phyloP scores from a whole-genome alignment of 2,329 filamentous ascomycete species.

The Xylaria sp. region DNA sequence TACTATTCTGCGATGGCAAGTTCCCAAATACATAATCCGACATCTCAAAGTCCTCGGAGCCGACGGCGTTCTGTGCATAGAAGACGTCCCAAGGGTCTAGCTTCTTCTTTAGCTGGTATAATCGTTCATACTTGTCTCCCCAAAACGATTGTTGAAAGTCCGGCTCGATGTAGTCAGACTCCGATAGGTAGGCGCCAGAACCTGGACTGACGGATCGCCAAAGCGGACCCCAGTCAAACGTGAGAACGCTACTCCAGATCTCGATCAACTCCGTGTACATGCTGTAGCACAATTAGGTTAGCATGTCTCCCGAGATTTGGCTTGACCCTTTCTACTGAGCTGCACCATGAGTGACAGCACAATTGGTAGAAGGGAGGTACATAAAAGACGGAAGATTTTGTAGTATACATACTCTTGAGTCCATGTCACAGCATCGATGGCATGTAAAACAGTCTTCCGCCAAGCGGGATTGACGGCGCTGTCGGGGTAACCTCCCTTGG shows the following conservation, averaged over 20 bases:
- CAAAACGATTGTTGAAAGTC: constrained; percentile 52
- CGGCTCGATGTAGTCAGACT: constrained; percentile 52
- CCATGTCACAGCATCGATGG: constrained; percentile 38
- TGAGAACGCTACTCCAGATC: constrained; percentile 41
- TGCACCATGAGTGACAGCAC: background rate
- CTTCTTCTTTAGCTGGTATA: constrained; percentile 51
- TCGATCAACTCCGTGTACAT: constrained; percentile 43
- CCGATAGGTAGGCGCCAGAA: constrained; percentile 45
- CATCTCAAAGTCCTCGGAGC: constrained; percentile 52
- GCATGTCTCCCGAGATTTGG: background rate
- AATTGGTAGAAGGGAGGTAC: background rate
- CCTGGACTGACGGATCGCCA: constrained; percentile 41
- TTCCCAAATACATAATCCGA: constrained; percentile 43
- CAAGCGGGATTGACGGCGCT: constrained; percentile 54
- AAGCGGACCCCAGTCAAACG: constrained; percentile 39
- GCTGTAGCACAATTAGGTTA: constrained; percentile 35
- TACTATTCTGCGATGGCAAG: constrained; percentile 45
- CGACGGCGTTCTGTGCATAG: constrained; percentile 51
- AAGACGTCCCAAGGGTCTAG: constrained; percentile 51
- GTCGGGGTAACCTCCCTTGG: constrained; percentile 43
- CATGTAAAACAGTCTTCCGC: constrained; percentile 48
- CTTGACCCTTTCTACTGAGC: background rate
- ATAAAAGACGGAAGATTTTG: background rate
- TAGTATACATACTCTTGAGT: constrained; percentile 32
- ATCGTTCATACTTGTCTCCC: constrained; percentile 49